Evolutionary conservation across 192 early-diverging fungal genomes (phyloP), one percentile per base, ranked within the genome.

Genomic region (Borealophlyctis nickersoniae): DNA sequence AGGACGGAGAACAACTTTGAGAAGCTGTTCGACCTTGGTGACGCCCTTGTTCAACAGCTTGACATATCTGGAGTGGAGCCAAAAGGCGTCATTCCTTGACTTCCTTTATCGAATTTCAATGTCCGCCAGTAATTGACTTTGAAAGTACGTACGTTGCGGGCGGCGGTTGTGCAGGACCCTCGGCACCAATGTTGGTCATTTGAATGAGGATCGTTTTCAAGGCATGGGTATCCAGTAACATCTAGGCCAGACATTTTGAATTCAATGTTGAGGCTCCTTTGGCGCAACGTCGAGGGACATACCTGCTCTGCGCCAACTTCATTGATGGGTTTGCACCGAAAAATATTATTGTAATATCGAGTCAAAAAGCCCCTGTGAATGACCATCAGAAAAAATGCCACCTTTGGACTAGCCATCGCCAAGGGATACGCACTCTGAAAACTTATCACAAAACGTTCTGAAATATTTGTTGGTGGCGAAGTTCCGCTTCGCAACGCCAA

Each of bases 231-330:
- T 99, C 96, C 13, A 99, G 73, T 1, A 99, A 77, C 76, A 97
- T 86, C 84, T 87, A 34, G 22, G 22, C 22, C 26, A n/a, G 11
- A 3, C 1, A 58, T 24, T 45, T 45, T 13, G 19, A 13, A 19
- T 13, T 7, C 39, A 13, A 19, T 45, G 39, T 45, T 13, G 9
- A 13, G 19, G 9, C 39, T 45, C 7, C 9, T 45, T 19, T 45
- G 9, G 19, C 39, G 19, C 39, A 45, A 45, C 19, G 39, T 7
- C 39, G 39, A 13, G 39, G 19, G 22, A 56, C 49, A 55, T 61
- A 88, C 79, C 71, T 99, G 96, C 63, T 99, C 96, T 3, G 95
- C 95, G 26, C 95, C 96, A 49, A 94, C 86, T 77, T 96, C 94
- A 0, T 91, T 92, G 4, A 98, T 89, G 2, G 87, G 88, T 54